These are phyloP conservation scores for Cladosporium sp. DNA, from an alignment of 2,329 filamentous ascomycete species.

Conservation along the genomic window DNA sequence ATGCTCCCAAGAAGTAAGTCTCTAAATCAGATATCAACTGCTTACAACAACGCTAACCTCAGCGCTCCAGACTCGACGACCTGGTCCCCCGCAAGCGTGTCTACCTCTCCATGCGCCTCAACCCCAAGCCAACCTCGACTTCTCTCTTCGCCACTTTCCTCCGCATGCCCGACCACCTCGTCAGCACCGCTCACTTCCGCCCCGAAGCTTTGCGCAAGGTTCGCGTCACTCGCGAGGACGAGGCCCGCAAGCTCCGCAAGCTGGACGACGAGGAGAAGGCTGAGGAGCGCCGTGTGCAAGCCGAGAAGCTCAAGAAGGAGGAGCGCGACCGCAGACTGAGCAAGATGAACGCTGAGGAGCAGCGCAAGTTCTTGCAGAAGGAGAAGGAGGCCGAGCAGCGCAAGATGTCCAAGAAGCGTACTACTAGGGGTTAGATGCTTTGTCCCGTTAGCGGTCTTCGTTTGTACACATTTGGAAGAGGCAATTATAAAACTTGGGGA, in stretches of 20 bases:
- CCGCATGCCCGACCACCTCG: slow-evolving; percentile 78
- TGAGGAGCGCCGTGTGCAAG: slow-evolving; percentile 53
- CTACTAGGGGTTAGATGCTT: slow-evolving; percentile 42
- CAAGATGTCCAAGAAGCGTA: slow-evolving; percentile 61
- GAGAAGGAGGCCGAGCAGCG: slow-evolving; percentile 72
- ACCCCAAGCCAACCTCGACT: slow-evolving; percentile 57
- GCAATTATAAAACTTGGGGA: too few species aligned
- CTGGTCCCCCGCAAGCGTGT: slow-evolving; percentile 81
- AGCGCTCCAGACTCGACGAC: slow-evolving; percentile 66
- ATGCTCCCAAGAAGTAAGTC: slow-evolving; percentile 77
- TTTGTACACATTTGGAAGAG: not conserved
- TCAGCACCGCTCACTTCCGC: slow-evolving; percentile 75
- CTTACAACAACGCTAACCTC: not conserved
- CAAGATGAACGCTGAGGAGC: slow-evolving; percentile 59
- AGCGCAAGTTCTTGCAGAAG: slow-evolving; percentile 62
- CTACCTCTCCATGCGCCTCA: slow-evolving; percentile 67
- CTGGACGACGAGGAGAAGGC: slow-evolving; percentile 67
- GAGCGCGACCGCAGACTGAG: slow-evolving; percentile 69
- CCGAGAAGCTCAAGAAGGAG: slow-evolving; percentile 69
- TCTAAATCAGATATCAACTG: not conserved
- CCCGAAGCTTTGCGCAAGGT: slow-evolving; percentile 83
- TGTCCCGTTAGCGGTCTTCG: not conserved
- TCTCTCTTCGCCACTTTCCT: slow-evolving; percentile 75
- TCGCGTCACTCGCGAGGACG: slow-evolving; percentile 71
- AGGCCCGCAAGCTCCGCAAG: slow-evolving; percentile 74